phyloP scores from a whole-genome alignment of 768 basidiomycete species.

The Crucibulum laeve region DNA sequence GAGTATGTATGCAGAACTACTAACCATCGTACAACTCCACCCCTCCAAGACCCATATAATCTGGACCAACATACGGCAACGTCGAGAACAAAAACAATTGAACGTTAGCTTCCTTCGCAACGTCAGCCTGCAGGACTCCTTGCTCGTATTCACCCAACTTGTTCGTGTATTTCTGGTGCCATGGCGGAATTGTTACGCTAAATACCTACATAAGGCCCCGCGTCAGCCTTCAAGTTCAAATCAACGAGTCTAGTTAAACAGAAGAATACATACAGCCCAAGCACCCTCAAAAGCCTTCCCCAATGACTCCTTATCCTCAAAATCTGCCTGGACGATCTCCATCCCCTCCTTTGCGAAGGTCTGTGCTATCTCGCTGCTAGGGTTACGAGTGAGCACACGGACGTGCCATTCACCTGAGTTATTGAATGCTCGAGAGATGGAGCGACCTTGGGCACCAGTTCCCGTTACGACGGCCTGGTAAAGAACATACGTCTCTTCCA shows the following conservation, averaged over 20 bases:
- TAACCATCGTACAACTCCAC: constrained; percentile 12
- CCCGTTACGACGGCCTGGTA: constrained; percentile 10
- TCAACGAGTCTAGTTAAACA: neutral
- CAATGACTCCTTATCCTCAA: constrained; percentile 8
- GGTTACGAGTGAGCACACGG: constrained; percentile 11
- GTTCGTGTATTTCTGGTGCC: constrained; percentile 9
- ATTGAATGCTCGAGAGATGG: constrained; percentile 9
- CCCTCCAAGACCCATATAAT: constrained; percentile 12
- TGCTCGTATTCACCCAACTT: constrained; percentile 9
- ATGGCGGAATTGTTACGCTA: constrained; percentile 11
- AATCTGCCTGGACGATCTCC: constrained; percentile 8
- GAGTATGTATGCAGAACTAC: neutral
- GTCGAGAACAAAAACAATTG: constrained; percentile 12
- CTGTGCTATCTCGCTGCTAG: constrained; percentile 2
- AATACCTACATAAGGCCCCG: constrained; percentile 9
- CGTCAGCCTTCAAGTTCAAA: no score
- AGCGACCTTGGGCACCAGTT: constrained; percentile 10
- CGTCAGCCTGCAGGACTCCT: constrained; percentile 11
- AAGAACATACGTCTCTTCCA: neutral
- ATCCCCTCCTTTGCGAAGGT: constrained; percentile 6
- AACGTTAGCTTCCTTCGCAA: constrained; percentile 9
- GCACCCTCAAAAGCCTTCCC: constrained; percentile 8
- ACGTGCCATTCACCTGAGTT: constrained; percentile 11
- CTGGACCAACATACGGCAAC: constrained; percentile 11
- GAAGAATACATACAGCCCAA: constrained; percentile 3